A percentile compares a stretch with the other conserved stretches of the same genome.
Conservation (phyloP, 148 eudicot genomes). For the Rhododendron molle region DNA sequence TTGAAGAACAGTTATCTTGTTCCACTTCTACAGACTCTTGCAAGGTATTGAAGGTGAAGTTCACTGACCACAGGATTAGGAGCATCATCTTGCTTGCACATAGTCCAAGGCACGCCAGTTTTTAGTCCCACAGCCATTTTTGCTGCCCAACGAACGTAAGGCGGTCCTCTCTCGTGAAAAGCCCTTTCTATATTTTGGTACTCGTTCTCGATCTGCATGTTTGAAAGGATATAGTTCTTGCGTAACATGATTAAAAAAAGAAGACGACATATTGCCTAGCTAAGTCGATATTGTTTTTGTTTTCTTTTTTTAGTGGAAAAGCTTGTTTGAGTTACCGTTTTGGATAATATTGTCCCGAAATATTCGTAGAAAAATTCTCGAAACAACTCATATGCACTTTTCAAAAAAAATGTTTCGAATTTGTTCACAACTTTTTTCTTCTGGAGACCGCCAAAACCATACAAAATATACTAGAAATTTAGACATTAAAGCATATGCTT, state of each 20-base stretch:
- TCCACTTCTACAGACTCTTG: background rate
- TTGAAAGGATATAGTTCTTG: background rate
- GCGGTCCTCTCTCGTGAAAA: slow-evolving; percentile 37
- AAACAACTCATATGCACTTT: background rate
- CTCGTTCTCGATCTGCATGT: slow-evolving; percentile 81
- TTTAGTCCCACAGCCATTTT: slow-evolving; percentile 63
- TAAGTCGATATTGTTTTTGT: background rate
- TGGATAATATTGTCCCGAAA: background rate
- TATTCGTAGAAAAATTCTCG: background rate
- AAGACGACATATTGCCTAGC: background rate
- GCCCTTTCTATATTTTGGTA: slow-evolving; percentile 57
- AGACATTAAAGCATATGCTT: background rate
- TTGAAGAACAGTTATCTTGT: background rate
- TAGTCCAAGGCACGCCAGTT: slow-evolving; percentile 84
- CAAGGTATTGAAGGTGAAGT: background rate
- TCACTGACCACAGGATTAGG: slow-evolving; percentile 72
- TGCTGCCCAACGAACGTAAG: slow-evolving; percentile 82
- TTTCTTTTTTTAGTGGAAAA: background rate
- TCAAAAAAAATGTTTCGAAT: background rate
- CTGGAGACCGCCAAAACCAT: background rate
- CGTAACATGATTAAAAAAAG: background rate
- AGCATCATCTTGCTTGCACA: slow-evolving; percentile 97
- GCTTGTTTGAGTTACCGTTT: background rate
- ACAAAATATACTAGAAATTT: background rate
- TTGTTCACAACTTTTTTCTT: background rate